These are phyloP conservation scores for Candida mattraensis DNA, from an alignment of 805 yeast species.

Conservation along the genomic window DNA sequence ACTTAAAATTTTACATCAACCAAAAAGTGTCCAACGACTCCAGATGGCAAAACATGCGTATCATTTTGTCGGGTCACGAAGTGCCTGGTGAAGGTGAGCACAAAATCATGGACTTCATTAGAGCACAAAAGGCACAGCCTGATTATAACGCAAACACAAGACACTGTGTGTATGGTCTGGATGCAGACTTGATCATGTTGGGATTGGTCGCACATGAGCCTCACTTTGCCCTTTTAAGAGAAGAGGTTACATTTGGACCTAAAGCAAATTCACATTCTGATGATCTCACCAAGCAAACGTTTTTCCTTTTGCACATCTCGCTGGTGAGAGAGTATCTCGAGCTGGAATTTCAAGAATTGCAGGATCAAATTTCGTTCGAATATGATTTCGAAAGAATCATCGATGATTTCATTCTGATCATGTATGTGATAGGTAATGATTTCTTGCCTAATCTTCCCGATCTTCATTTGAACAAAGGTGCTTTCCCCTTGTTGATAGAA, in stretches of 20 bases:
- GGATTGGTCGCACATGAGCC: slow-evolving; percentile 93
- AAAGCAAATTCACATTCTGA: slow-evolving; percentile 34
- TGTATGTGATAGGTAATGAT: slow-evolving; percentile 97
- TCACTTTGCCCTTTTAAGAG: slow-evolving; percentile 92
- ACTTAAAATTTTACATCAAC: slow-evolving; percentile 83
- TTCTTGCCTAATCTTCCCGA: slow-evolving; percentile 96
- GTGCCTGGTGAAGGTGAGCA: slow-evolving; percentile 99
- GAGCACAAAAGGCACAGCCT: slow-evolving; percentile 71
- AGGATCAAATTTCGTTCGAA: slow-evolving; percentile 59
- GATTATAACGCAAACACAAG: slow-evolving; percentile 77
- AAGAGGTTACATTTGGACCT: slow-evolving; percentile 86
- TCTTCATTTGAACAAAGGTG: slow-evolving; percentile 90
- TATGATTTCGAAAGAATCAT: slow-evolving; percentile 85
- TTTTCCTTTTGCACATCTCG: slow-evolving; percentile 79
- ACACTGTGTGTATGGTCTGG: slow-evolving; percentile 94
- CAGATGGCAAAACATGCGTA: slow-evolving; percentile 76
- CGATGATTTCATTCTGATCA: slow-evolving; percentile 89
- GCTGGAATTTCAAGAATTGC: slow-evolving; percentile 75
- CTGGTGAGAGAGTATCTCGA: slow-evolving; percentile 88
- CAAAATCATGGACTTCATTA: slow-evolving; percentile 90
- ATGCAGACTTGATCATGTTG: slow-evolving; percentile 93
- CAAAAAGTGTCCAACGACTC: slow-evolving; percentile 85
- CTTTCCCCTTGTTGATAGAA: slow-evolving; percentile 86
- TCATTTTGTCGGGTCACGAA: slow-evolving; percentile 88
- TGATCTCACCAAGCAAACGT: slow-evolving; percentile 73